A percentile compares a stretch with the other conserved stretches of the same genome.
phyloP scores from a whole-genome alignment of 2,329 filamentous ascomycete genomes.

The Nannizziopsis arthrosporioides region DNA sequence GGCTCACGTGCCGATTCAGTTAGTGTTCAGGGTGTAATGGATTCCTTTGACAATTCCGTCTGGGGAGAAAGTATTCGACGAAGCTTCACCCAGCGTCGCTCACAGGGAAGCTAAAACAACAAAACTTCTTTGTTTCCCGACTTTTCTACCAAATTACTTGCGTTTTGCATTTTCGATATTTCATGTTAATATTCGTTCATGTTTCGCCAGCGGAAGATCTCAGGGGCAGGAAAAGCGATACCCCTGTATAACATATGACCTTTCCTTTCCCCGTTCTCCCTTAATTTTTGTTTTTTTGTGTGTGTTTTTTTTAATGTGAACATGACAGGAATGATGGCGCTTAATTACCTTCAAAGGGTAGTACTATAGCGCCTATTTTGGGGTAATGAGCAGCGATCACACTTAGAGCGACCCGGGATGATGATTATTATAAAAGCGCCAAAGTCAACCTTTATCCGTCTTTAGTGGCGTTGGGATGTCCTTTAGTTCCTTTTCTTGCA shows the following conservation, averaged over 20 bases:
- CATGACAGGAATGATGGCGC: slow-evolving; percentile 11
- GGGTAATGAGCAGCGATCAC: neutral
- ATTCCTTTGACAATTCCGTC: slow-evolving; percentile 75
- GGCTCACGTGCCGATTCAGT: slow-evolving; percentile 37
- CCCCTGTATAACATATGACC: slow-evolving; percentile 10
- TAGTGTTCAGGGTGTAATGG: slow-evolving; percentile 64
- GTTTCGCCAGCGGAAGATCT: neutral
- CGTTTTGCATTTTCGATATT: neutral
- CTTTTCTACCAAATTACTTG: neutral
- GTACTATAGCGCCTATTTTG: neutral
- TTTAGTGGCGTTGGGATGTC: neutral
- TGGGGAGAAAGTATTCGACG: slow-evolving; percentile 89
- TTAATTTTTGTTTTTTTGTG: no score
- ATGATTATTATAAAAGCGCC: neutral
- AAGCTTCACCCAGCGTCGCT: slow-evolving; percentile 61
- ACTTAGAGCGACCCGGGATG: neutral
- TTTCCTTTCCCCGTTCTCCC: no score
- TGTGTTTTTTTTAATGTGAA: slow-evolving; percentile 8
- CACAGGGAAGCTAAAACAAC: slow-evolving; percentile 16
- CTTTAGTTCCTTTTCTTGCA: no score
- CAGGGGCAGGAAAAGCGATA: slow-evolving; percentile 4
- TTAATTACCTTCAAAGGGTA: neutral
- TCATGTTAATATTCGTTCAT: neutral
- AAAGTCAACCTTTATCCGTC: neutral
- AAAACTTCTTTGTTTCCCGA: neutral